phyloP scores from a whole-genome alignment of 2,329 filamentous ascomycete species.

The Tolypocladium guangdongense region DNA sequence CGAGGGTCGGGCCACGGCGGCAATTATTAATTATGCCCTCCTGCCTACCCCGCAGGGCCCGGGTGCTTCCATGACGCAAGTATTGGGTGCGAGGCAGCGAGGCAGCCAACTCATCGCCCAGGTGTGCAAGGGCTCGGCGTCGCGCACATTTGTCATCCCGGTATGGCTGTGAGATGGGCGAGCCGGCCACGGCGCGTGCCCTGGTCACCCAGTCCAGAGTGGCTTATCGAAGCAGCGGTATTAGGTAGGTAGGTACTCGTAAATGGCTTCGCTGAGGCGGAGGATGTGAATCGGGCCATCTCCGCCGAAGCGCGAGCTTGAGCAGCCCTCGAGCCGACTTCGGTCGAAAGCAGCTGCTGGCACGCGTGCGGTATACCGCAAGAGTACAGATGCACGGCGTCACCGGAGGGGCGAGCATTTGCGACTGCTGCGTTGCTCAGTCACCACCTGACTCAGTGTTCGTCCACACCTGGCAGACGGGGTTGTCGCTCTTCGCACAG shows the following conservation, averaged over 20 bases:
- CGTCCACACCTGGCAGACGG: too few species aligned
- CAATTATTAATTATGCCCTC: neutral
- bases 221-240: conserved; percentile 16
- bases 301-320: conserved; percentile 17
- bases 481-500: too few species aligned
- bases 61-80: neutral
- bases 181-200: too few species aligned
- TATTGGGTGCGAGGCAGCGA: neutral
- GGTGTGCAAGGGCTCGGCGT: neutral
- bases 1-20: neutral
- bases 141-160: neutral
- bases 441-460: too few species aligned
- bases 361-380: too few species aligned
- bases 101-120: neutral
- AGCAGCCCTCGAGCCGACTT: conserved; percentile 3
- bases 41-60: neutral
- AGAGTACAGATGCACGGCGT: too few species aligned
- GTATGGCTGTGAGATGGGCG: neutral
- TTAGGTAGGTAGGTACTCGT: too few species aligned
- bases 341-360: too few species aligned
- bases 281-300: conserved; percentile 21
- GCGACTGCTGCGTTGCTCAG: too few species aligned
- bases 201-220: conserved; percentile 5
- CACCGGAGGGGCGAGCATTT: neutral
- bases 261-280: conserved; percentile 7